Evolutionary conservation across 2,329 filamentous ascomycete genomes (phyloP), one percentile per base, ranked within the genome.

Genomic region (Helotiales sp.): DNA sequence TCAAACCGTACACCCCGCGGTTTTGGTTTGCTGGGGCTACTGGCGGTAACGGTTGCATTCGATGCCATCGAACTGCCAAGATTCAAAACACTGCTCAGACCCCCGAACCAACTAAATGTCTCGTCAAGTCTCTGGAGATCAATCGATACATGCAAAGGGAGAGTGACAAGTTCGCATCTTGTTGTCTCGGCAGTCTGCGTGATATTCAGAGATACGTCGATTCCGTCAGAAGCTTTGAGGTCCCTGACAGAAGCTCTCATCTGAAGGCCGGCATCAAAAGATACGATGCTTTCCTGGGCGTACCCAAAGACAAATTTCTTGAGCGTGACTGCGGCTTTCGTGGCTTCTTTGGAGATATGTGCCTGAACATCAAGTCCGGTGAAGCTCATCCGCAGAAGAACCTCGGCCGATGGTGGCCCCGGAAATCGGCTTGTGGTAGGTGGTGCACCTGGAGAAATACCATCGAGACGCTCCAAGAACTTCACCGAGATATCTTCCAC

Each of bases 41-140:
- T 76, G 37, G 80, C 77, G 2, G 77, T 78, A 15, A 82, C 80
- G 0, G 89, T 87, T n/a, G 87, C 85, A 67, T 87, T 91, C 0
- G 92, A 93, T 11, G 90, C 88, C 70, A 97, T 91, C 0, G 95
- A 97, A 67, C 87, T 91, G 69, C 93, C 92, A 77, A 97, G 87
- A 74, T 96, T 96, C 50, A 99, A 82, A 61, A 99, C 91, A 71
- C 93, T 93, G 77, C 94, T 97, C 50, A 99, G 82, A 0, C 96
- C 96, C 40, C 96, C 96, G 79, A 97, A 94, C 84, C 92, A 93
- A 64, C 88, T 88, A 67, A 98, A 89, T 0, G 92, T 92, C 74
- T 97, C 93, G 73, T 98, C 96, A 24, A 98, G 81, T 64, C 87
- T 87, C 70, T 91, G 89, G 17, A 97, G 81, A 75, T 98, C 92